phyloP scores from a whole-genome alignment of 768 basidiomycete genomes.

The Cystofilobasidium capitatum region DNA sequence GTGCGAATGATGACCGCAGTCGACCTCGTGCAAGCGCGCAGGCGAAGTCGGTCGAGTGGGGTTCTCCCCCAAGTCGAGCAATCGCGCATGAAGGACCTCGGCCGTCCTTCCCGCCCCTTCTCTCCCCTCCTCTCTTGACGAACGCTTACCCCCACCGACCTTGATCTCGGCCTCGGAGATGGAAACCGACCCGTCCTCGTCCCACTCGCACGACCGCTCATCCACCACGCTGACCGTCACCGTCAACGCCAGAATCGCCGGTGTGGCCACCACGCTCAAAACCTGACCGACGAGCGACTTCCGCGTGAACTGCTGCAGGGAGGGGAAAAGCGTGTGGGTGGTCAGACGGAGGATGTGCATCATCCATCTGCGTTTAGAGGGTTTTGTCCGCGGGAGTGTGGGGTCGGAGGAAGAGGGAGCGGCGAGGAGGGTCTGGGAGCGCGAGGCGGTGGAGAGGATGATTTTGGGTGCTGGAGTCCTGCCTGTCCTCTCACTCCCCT shows the following conservation, averaged over 20 bases:
- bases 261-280: conserved; percentile 69
- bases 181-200: no score
- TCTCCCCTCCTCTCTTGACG: not conserved
- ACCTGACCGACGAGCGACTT: conserved; percentile 64
- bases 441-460: not conserved
- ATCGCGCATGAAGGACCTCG: conserved; percentile 7
- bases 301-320: conserved; percentile 59
- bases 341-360: conserved; percentile 32
- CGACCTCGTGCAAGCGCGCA: not conserved
- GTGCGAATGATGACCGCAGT: not conserved
- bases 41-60: not conserved
- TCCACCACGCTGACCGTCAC: conserved; percentile 79
- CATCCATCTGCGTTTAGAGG: not conserved
- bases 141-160: conserved; percentile 40
- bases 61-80: conserved; percentile 16
- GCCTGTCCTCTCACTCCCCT: no score
- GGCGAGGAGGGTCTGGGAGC: not conserved
- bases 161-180: conserved; percentile 40
- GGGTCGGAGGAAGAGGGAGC: not conserved
- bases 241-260: conserved; percentile 75
- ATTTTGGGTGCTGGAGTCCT: conserved; percentile 6
- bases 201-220: conserved; percentile 31
- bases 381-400: no score
- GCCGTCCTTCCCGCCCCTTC: not conserved
- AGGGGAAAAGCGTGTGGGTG: conserved; percentile 69